Base-by-base conservation (phyloP, 208 protist genomes). In the Crithidia thermophila region DNA sequence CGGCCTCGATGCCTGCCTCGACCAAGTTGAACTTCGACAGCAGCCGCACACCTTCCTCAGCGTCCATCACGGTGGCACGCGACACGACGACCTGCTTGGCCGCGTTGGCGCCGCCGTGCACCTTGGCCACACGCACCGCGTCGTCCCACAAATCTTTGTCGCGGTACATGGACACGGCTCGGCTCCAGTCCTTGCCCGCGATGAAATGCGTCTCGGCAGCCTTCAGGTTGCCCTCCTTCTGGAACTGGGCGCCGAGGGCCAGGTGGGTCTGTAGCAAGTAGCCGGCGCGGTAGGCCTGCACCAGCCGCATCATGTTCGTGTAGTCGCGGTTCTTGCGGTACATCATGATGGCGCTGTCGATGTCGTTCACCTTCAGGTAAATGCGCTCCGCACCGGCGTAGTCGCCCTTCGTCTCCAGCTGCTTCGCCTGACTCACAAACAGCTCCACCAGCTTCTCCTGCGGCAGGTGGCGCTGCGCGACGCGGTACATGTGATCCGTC, bases 81-180 rank as follows among this genome's bases (percentile, higher is more conserved):
- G 94, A 94, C 43, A 97, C 87, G 14, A 97, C 94, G 4, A 98
- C 95, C 69, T 99, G 95, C 82, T 96, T 97, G 14, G 94, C 84
- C 5, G 94, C 93, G 71, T 92, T 96, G 20, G 83, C 82, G 33
- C 97, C 98, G 55, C 96, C 98, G 76, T 98, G 88, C 56, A 88
- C 78, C 82, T 98, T 98, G 14, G 98, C 98, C 9, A 99, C 94
- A 57, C 98, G 91, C 75, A 99, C 96, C 5, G 98, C 98, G 63
- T 99, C 98, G 46, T 99, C 96, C 97, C 98, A 99, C 84, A 95
- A 82, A 39, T 98, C 97, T 20, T 79, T 82, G 49, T 95, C 93
- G 52, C 97, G 84, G 90, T 99, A 99, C 98, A 99, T 99, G 71
- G 98, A 97, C 20, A 98, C 94, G 25, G 97, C 98, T 5, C 90